Percentiles rank a stretch among this genome's conserved stretches.
phyloP scores from a whole-genome alignment of 2,329 filamentous ascomycete species.

The Diaporthe caulivora region DNA sequence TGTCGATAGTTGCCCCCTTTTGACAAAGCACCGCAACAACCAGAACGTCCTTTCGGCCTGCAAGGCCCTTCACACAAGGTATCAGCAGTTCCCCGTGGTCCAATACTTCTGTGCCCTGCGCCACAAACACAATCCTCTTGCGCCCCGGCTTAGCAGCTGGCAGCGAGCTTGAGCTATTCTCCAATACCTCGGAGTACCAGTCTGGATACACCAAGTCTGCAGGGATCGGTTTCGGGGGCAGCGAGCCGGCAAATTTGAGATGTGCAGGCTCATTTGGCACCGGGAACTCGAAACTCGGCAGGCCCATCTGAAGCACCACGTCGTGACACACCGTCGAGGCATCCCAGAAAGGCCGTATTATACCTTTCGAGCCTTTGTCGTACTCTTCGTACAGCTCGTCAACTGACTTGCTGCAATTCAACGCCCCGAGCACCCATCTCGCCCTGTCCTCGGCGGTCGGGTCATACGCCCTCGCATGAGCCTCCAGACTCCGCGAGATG shows the following conservation, averaged over 20 bases:
- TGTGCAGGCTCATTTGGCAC: constrained; percentile 25
- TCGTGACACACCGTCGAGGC: constrained; percentile 30
- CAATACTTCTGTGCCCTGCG: constrained; percentile 59
- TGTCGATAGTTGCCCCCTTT: constrained; percentile 42
- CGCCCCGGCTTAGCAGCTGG: constrained; percentile 22
- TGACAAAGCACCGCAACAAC: constrained; percentile 51
- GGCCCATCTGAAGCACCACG: constrained; percentile 34
- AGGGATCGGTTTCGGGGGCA: constrained; percentile 50
- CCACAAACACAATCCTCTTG: constrained; percentile 59
- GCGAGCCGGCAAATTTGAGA: constrained; percentile 32
- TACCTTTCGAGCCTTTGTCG: background rate
- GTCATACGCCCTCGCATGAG: constrained; percentile 15
- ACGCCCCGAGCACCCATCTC: constrained; percentile 21
- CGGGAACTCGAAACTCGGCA: constrained; percentile 31
- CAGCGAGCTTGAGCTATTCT: constrained; percentile 45
- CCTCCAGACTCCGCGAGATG: background rate
- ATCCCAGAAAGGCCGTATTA: constrained; percentile 16
- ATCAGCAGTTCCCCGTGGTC: constrained; percentile 57
- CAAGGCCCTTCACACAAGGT: constrained; percentile 58
- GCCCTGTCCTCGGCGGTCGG: constrained; percentile 22
- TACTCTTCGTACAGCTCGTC: constrained; percentile 23
- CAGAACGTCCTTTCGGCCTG: constrained; percentile 54
- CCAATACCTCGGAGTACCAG: constrained; percentile 60
- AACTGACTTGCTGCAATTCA: constrained; percentile 27
- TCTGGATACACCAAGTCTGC: constrained; percentile 50